Evolutionary conservation across 73 alveolate species (phyloP).

Genomic region (Effrenium voratum): DNA sequence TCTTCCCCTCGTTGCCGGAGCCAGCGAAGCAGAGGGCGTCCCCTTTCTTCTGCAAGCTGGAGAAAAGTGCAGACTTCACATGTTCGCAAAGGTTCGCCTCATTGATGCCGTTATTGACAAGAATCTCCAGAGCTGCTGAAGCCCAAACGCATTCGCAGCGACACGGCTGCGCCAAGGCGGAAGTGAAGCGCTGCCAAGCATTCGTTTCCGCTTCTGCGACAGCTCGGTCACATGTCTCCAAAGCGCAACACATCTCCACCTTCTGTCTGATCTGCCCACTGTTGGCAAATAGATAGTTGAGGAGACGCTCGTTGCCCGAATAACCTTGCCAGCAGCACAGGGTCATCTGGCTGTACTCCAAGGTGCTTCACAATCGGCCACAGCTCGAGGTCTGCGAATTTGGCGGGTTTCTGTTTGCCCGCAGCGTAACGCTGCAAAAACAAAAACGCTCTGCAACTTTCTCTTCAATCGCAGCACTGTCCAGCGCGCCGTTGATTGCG

Average conservation of each 20-base stretch:
- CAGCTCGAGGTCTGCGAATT: slow-evolving; percentile 2
- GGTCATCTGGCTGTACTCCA: neutral
- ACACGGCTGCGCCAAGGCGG: neutral
- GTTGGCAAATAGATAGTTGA: neutral
- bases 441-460: slow-evolving; percentile 6
- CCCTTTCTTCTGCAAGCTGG: neutral
- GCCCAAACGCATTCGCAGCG: neutral
- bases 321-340: neutral
- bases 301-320: neutral
- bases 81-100: neutral
- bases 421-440: slow-evolving; percentile 12
- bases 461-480: neutral
- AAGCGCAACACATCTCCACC: neutral
- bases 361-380: slow-evolving; percentile 23
- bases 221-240: neutral
- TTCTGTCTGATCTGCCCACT: neutral
- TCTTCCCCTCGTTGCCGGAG: neutral
- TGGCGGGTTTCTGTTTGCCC: slow-evolving; percentile 1
- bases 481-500: neutral
- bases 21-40: neutral
- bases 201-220: neutral
- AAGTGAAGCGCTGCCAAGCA: neutral
- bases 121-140: neutral
- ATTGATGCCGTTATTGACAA: neutral
- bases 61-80: neutral